Evolutionary conservation across 164 flowering plant species (phyloP).

Genomic region (Houttuynia cordata): DNA sequence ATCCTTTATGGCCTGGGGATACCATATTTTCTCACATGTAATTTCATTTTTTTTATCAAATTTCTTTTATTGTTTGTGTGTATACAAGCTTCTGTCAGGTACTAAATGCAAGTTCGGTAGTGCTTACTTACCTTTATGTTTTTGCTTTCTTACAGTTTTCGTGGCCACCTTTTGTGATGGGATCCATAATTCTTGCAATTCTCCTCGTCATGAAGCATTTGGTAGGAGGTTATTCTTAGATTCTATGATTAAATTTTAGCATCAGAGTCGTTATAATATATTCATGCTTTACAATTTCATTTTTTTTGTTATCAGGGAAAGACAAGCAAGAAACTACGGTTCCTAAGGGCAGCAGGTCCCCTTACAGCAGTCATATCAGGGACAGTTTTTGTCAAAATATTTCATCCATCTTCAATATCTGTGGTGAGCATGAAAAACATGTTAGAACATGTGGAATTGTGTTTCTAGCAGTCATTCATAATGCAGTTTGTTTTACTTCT

Average conservation of each 20-base stretch:
- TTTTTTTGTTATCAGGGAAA: conserved; percentile 46
- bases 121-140: background rate
- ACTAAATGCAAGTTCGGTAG: too few relatives aligned
- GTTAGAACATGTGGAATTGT: background rate
- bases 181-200: conserved; percentile 59
- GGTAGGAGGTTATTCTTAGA: conserved; percentile 30
- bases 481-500: background rate
- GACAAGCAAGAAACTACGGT: conserved; percentile 55
- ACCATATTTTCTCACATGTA: too few relatives aligned
- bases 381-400: conserved; percentile 67
- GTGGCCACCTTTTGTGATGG: conserved; percentile 96
- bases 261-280: background rate
- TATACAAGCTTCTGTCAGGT: too few relatives aligned
- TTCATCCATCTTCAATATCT: conserved; percentile 74
- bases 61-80: too few relatives aligned
- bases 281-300: background rate
- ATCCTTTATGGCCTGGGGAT: too few relatives aligned
- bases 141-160: conserved; percentile 54
- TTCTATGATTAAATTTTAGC: background rate
- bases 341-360: conserved; percentile 85
- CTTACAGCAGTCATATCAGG: conserved; percentile 85
- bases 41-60: too few relatives aligned
- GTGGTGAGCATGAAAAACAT: conserved; percentile 44
- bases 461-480: background rate
- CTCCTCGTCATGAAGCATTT: conserved; percentile 81